phyloP scores from a whole-genome alignment of 176 grass and related monocot genomes.

The Themeda triandra region DNA sequence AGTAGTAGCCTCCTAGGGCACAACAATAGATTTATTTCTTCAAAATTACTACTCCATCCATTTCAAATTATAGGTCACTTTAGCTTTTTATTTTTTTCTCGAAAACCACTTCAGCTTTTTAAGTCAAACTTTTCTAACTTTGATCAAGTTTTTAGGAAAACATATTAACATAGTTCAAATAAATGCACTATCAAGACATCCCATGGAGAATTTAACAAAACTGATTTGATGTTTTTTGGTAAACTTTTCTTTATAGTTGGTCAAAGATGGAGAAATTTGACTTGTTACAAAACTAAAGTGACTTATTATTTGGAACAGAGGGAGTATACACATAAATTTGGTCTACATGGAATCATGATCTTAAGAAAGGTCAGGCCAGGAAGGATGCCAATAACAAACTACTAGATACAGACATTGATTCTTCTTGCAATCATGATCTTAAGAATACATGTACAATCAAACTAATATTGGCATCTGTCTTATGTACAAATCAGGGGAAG shows the following conservation, averaged over 20 bases:
- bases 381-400: background rate
- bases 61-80: background rate
- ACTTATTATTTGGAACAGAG: background rate
- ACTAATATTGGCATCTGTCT: background rate
- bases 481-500: conserved; percentile 13
- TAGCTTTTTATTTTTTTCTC: background rate
- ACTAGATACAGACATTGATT: background rate
- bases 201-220: background rate
- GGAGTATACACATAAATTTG: background rate
- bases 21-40: background rate
- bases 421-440: background rate
- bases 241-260: background rate
- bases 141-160: no score
- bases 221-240: background rate
- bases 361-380: background rate
- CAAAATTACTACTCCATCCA: background rate
- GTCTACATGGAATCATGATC: background rate
- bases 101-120: background rate
- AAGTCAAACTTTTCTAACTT: background rate
- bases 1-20: background rate
- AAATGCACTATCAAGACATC: background rate
- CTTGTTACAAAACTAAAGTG: background rate
- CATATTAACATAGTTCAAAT: background rate
- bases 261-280: background rate
- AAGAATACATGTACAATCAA: background rate